Percentiles rank a stretch among this genome's conserved stretches.
These are phyloP conservation scores for Lavandula angustifolia DNA, from an alignment of 257 asterid genomes.

Conservation along the genomic window DNA sequence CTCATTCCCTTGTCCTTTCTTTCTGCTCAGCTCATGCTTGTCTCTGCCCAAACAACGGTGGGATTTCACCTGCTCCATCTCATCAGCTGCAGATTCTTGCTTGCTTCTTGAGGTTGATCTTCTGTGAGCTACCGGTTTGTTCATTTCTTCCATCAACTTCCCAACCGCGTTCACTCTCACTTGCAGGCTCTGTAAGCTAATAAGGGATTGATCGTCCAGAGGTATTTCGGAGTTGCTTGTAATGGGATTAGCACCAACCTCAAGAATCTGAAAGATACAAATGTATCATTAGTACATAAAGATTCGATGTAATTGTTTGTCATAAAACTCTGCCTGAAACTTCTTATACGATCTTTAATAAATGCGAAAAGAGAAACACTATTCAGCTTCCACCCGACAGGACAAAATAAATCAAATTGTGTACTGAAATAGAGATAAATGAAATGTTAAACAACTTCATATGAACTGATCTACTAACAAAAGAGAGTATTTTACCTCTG, in stretches of 20 bases:
- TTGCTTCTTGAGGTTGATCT: conserved; percentile 36
- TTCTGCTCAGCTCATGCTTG: conserved; percentile 40
- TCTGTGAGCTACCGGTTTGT: conserved; percentile 40
- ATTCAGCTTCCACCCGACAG: no score
- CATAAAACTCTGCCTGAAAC: no score
- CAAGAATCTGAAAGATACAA: conserved; percentile 44
- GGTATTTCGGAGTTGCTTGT: conserved; percentile 33
- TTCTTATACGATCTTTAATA: no score
- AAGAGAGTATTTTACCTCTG: conserved; percentile 52
- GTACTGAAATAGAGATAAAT: background rate
- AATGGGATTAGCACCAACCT: conserved; percentile 39
- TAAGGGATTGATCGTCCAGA: conserved; percentile 41
- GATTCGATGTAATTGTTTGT: no score
- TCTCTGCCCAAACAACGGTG: conserved; percentile 47
- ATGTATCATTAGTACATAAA: background rate
- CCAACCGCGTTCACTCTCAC: conserved; percentile 60
- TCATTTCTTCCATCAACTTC: conserved; percentile 55
- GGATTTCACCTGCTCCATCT: conserved; percentile 38
- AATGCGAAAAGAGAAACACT: no score
- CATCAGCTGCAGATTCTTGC: conserved; percentile 38
- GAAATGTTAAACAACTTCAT: no score
- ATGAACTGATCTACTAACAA: background rate
- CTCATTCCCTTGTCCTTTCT: conserved; percentile 38
- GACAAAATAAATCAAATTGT: no score
- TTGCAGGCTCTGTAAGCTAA: conserved; percentile 58